phyloP scores from a whole-genome alignment of 805 yeast genomes.

The Saccharomyces paradoxus region DNA sequence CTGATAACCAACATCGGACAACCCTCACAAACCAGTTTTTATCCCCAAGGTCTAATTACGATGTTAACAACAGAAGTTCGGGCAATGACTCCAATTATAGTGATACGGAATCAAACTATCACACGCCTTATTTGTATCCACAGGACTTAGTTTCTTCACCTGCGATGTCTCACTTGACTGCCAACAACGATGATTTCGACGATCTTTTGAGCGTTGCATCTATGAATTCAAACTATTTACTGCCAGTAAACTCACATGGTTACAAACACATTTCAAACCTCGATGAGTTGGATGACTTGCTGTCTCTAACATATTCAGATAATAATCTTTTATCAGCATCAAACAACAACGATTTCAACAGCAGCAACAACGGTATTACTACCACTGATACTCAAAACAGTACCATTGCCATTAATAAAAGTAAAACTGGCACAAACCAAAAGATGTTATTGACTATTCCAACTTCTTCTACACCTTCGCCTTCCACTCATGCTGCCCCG shows the following conservation, averaged over 20 bases:
- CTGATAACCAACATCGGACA: not conserved
- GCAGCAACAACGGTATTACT: not conserved
- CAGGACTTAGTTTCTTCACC: constrained; percentile 24
- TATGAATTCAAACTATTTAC: constrained; percentile 13
- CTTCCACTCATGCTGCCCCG: not conserved
- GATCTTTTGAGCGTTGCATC: constrained; percentile 27
- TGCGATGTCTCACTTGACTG: constrained; percentile 17
- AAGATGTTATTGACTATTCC: not conserved
- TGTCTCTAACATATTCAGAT: constrained; percentile 4
- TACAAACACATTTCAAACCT: constrained; percentile 18
- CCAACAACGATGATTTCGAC: constrained; percentile 22
- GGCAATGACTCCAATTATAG: constrained; percentile 8
- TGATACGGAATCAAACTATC: constrained; percentile 8
- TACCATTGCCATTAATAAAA: not conserved
- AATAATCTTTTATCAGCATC: constrained; percentile 6
- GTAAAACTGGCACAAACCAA: not conserved
- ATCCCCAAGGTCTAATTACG: constrained; percentile 1
- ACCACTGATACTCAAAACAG: not conserved
- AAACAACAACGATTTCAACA: not conserved
- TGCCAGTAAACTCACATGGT: constrained; percentile 23
- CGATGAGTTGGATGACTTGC: constrained; percentile 17
- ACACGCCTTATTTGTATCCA: constrained; percentile 15
- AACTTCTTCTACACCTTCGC: not conserved
- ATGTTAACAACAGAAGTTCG: not conserved
- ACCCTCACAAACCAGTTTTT: not conserved